These are phyloP conservation scores for Linum lewisii DNA, from an alignment of 345 rosid genomes.

Conservation along the genomic window DNA sequence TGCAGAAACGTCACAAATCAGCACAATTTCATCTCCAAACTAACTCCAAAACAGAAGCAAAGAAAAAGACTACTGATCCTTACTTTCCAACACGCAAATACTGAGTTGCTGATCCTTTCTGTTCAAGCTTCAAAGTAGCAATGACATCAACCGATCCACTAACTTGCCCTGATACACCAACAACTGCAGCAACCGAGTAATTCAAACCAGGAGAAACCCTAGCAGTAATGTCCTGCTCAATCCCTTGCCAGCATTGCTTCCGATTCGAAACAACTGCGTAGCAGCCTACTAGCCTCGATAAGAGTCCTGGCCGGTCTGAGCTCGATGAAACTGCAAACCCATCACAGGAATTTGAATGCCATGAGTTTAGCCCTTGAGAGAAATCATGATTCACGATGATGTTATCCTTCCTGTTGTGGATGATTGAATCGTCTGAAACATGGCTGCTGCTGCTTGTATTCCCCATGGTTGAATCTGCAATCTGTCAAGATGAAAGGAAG, in stretches of 20 bases:
- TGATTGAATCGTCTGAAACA: too few species aligned
- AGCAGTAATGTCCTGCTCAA: conserved; percentile 81
- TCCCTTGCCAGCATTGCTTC: conserved; percentile 85
- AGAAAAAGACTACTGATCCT: too few species aligned
- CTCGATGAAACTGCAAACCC: conserved; percentile 48
- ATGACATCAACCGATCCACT: conserved; percentile 47
- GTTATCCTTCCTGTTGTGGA: conserved; percentile 19
- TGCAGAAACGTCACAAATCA: conserved; percentile 22
- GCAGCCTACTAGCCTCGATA: conserved; percentile 24
- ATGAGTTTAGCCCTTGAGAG: conserved; percentile 54
- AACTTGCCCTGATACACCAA: conserved; percentile 61
- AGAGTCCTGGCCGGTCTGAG: conserved; percentile 25
- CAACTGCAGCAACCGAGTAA: conserved; percentile 57
- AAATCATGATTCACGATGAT: conserved; percentile 67
- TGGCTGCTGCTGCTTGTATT: conserved; percentile 8
- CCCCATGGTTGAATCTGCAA: conserved; percentile 21
- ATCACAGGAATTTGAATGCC: conserved; percentile 72
- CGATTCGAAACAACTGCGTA: conserved; percentile 75
- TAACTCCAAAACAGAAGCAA: too few species aligned
- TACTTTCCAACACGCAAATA: conserved; percentile 73
- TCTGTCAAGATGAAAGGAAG: conserved; percentile 20
- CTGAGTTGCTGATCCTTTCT: conserved; percentile 36
- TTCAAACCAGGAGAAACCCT: conserved; percentile 44
- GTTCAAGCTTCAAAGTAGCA: conserved; percentile 72
- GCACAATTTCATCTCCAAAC: background rate